Percentiles rank a stretch among this genome's conserved stretches.
phyloP scores from a whole-genome alignment of 352 stramenopile species.

The Pythium pyrilobum region DNA sequence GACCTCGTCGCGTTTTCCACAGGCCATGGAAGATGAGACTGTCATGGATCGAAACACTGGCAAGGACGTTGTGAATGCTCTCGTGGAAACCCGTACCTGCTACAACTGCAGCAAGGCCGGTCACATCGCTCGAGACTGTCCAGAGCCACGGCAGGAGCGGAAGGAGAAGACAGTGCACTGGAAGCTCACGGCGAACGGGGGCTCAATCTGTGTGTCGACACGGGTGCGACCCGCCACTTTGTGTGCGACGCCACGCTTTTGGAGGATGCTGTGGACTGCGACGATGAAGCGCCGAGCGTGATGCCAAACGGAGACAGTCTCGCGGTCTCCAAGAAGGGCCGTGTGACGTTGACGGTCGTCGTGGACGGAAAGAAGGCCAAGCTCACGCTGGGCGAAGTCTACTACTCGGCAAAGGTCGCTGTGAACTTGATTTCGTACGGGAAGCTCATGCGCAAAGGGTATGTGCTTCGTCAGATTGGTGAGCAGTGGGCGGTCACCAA shows the following conservation, averaged over 20 bases:
- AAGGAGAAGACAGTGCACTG: neutral
- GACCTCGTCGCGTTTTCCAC: conserved; percentile 3
- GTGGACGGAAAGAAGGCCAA: neutral
- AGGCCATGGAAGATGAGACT: neutral
- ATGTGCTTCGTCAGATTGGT: neutral
- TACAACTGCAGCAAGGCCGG: neutral
- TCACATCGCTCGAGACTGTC: neutral
- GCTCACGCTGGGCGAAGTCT: neutral
- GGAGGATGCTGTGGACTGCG: neutral
- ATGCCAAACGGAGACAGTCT: neutral
- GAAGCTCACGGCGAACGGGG: too few relatives aligned
- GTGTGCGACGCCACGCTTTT: neutral
- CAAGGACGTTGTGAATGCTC: neutral
- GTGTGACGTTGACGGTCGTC: neutral
- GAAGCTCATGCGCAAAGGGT: conserved; percentile 3
- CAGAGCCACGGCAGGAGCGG: neutral
- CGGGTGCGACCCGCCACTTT: neutral
- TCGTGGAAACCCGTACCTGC: neutral
- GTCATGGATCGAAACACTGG: neutral
- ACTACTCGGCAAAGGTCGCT: neutral
- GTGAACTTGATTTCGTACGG: conserved; percentile 6
- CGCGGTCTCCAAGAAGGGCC: neutral
- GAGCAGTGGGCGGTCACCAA: neutral
- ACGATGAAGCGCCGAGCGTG: neutral
- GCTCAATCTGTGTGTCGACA: conserved; percentile 9